Evolutionary conservation across 2,329 filamentous ascomycete genomes (phyloP).

Genomic region (Fusarium agapanthi): DNA sequence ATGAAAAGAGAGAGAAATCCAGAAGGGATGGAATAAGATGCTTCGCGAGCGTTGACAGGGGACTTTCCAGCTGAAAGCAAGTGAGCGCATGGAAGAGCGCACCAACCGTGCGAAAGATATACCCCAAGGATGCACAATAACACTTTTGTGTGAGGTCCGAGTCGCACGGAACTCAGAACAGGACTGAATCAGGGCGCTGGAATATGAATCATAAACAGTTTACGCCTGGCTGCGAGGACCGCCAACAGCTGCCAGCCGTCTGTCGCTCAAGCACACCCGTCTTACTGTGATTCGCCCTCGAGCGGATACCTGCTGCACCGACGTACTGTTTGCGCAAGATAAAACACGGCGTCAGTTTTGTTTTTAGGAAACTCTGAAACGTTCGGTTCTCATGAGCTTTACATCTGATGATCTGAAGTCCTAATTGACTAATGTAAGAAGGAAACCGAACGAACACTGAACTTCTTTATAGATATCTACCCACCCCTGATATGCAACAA

Average conservation of each 20-base stretch:
- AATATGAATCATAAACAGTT: constrained; percentile 27
- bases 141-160: constrained; percentile 13
- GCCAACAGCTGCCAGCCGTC: constrained; percentile 37
- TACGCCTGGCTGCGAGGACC: neutral
- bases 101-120: constrained; percentile 18
- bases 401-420: neutral
- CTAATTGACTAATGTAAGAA: neutral
- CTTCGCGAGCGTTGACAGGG: neutral
- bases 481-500: neutral
- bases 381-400: neutral
- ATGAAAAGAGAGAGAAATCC: neutral
- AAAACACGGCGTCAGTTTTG: neutral
- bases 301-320: constrained; percentile 23
- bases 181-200: neutral
- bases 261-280: constrained; percentile 10
- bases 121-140: constrained; percentile 26
- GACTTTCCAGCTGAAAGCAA: constrained; percentile 11
- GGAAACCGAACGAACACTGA: neutral
- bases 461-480: no score
- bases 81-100: constrained; percentile 19
- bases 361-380: neutral
- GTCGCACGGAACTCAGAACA: constrained; percentile 30
- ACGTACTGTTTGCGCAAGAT: neutral
- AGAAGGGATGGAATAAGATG: neutral
- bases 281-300: constrained; percentile 23